phyloP scores from a whole-genome alignment of 148 eudicot genomes.

The Heliosperma pusillum region DNA sequence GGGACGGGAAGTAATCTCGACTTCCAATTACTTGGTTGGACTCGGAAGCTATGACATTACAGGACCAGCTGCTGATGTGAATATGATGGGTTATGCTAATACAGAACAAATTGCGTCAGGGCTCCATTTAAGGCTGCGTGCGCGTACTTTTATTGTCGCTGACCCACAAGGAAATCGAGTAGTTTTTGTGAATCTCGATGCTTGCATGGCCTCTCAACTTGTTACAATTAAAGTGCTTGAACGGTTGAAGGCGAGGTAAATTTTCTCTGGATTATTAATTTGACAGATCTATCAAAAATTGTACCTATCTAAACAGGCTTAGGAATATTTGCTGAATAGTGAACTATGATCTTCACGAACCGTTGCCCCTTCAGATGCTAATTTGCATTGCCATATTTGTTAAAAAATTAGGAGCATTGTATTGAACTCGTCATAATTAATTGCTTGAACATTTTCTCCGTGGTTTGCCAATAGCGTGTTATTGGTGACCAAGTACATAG shows the following conservation, averaged over 20 bases:
- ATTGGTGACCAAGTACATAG: background rate
- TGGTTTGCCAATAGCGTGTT: slow-evolving; percentile 2
- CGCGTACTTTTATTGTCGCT: slow-evolving; percentile 85
- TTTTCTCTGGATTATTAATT: background rate
- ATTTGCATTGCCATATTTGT: background rate
- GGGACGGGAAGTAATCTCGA: slow-evolving; percentile 34
- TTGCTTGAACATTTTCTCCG: background rate
- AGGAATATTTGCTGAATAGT: too few relatives aligned
- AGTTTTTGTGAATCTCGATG: slow-evolving; percentile 89
- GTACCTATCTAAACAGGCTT: too few relatives aligned
- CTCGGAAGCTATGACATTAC: slow-evolving; percentile 98
- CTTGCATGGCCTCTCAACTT: slow-evolving; percentile 96
- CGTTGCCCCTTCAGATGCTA: background rate
- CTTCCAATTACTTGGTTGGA: slow-evolving; percentile 75
- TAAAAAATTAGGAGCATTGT: background rate
- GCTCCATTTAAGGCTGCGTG: slow-evolving; percentile 81
- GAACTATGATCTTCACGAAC: background rate
- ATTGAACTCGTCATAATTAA: background rate
- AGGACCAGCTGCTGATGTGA: slow-evolving; percentile 99
- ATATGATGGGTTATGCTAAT: slow-evolving; percentile 99
- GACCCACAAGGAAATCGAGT: slow-evolving; percentile 73
- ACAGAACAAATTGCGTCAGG: slow-evolving; percentile 71
- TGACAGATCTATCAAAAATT: background rate
- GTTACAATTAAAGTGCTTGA: slow-evolving; percentile 88
- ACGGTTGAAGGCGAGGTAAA: slow-evolving; percentile 84